These are phyloP conservation scores for Pythium graminicola DNA, from an alignment of 352 stramenopile species.

Conservation along the genomic window DNA sequence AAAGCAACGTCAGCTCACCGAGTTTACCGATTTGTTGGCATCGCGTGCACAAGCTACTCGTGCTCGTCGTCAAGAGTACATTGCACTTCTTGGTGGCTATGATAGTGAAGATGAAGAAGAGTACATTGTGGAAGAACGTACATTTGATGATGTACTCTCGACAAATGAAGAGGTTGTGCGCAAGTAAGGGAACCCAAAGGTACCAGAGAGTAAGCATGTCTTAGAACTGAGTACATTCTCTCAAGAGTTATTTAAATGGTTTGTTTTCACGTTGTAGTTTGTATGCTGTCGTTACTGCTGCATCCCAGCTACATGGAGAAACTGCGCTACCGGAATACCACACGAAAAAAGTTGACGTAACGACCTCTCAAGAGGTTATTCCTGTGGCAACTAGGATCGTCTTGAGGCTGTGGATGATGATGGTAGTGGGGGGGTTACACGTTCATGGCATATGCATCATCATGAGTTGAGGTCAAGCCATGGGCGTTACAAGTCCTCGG, in stretches of 20 bases:
- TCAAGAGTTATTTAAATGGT: not conserved
- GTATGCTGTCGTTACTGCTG: no score
- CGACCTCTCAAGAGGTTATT: no score
- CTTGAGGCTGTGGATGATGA: no score
- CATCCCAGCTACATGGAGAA: no score
- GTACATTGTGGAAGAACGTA: constrained; percentile 76
- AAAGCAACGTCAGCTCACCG: constrained; percentile 57
- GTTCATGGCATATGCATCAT: no score
- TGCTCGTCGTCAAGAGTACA: constrained; percentile 47
- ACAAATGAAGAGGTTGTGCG: constrained; percentile 63
- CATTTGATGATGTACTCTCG: constrained; percentile 66
- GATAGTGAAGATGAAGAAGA: constrained; percentile 78
- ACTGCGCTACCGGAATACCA: no score
- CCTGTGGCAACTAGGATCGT: no score
- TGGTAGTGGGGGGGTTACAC: no score
- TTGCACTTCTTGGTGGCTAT: constrained; percentile 67
- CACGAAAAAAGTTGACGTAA: no score
- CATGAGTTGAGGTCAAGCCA: no score
- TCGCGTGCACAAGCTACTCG: constrained; percentile 28
- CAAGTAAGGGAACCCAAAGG: constrained; percentile 31
- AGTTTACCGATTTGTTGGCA: constrained; percentile 69
- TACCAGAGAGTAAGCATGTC: no score
- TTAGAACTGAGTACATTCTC: not conserved
- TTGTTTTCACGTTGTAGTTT: not conserved
- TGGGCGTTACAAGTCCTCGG: no score